Evolutionary conservation across 1,284 basidiomycete species (phyloP).

Genomic region (Kwoniella shivajii): DNA sequence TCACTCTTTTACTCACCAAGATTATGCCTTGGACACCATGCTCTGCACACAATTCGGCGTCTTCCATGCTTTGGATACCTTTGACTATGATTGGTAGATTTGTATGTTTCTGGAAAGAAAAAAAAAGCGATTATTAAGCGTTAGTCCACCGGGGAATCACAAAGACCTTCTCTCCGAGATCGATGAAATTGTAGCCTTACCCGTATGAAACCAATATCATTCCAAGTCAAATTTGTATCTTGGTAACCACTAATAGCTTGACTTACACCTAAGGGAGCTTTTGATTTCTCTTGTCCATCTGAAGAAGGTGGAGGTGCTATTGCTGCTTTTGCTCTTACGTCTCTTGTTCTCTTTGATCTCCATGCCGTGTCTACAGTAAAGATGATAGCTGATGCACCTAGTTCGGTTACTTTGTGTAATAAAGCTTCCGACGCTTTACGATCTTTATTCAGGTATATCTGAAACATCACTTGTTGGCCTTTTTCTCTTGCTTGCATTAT

Average conservation of each 20-base stretch:
- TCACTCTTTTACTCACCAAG: constrained; percentile 39
- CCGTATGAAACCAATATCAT: constrained; percentile 53
- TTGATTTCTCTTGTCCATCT: constrained; percentile 11
- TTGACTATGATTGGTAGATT: constrained; percentile 58
- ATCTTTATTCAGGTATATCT: constrained; percentile 62
- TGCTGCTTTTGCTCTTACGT: constrained; percentile 57
- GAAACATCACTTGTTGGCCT: constrained; percentile 55
- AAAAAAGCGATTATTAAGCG: neutral
- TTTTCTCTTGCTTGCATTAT: constrained; percentile 55
- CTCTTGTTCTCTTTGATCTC: constrained; percentile 82
- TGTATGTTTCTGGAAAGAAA: constrained; percentile 49
- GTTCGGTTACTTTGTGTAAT: constrained; percentile 56
- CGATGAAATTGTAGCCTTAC: constrained; percentile 22
- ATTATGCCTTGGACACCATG: constrained; percentile 60
- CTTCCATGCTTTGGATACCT: constrained; percentile 60
- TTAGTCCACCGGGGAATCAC: neutral
- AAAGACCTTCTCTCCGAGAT: neutral
- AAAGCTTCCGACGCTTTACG: constrained; percentile 56
- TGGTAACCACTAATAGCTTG: constrained; percentile 58
- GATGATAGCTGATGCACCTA: constrained; percentile 69
- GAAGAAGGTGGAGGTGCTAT: constrained; percentile 19
- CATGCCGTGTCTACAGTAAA: constrained; percentile 89
- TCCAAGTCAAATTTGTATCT: constrained; percentile 56
- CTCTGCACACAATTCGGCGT: constrained; percentile 58
- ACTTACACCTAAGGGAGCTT: constrained; percentile 50